phyloP scores from a whole-genome alignment of 2,329 filamentous ascomycete genomes.

The Ceratocystis cubensis region DNA sequence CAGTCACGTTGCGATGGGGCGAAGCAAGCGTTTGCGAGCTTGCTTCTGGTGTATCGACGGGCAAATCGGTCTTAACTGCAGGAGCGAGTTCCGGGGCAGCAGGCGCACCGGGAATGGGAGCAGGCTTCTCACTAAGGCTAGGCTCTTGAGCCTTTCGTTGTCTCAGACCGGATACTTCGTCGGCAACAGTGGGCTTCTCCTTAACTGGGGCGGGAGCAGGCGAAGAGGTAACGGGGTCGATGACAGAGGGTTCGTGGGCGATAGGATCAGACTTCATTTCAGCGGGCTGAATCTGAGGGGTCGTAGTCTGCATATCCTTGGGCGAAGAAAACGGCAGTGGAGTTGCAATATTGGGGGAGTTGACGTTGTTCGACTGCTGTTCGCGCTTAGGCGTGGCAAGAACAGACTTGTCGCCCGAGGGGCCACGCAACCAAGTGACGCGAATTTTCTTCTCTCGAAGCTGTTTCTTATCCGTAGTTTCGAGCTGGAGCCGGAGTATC shows the following conservation, averaged over 20 bases:
- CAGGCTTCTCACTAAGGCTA: slow-evolving; percentile 10
- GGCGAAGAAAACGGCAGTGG: slow-evolving; percentile 38
- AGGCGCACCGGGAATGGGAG: neutral
- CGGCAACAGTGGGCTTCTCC: neutral
- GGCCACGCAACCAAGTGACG: slow-evolving; percentile 61
- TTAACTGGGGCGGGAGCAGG: slow-evolving; percentile 8
- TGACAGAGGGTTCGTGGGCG: slow-evolving; percentile 30
- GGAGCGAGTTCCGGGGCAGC: neutral
- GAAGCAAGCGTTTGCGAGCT: slow-evolving; percentile 10
- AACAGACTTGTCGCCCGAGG: slow-evolving; percentile 27
- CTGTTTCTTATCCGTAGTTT: slow-evolving; percentile 59
- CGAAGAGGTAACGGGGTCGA: slow-evolving; percentile 32
- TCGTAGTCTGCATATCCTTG: slow-evolving; percentile 26
- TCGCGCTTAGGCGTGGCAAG: slow-evolving; percentile 22
- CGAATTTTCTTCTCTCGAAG: slow-evolving; percentile 94
- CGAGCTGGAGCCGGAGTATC: slow-evolving; percentile 46
- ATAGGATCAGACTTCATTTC: slow-evolving; percentile 13
- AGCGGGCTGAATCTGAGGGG: slow-evolving; percentile 25
- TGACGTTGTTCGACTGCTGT: slow-evolving; percentile 19
- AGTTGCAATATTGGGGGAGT: slow-evolving; percentile 29
- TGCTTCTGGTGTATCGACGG: neutral
- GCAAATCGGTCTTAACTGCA: neutral
- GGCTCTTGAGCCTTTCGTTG: slow-evolving; percentile 15
- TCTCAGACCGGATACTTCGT: slow-evolving; percentile 16
- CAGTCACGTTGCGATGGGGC: slow-evolving; percentile 25